phyloP scores from a whole-genome alignment of 768 basidiomycete genomes.

The Termitomyces sp. region DNA sequence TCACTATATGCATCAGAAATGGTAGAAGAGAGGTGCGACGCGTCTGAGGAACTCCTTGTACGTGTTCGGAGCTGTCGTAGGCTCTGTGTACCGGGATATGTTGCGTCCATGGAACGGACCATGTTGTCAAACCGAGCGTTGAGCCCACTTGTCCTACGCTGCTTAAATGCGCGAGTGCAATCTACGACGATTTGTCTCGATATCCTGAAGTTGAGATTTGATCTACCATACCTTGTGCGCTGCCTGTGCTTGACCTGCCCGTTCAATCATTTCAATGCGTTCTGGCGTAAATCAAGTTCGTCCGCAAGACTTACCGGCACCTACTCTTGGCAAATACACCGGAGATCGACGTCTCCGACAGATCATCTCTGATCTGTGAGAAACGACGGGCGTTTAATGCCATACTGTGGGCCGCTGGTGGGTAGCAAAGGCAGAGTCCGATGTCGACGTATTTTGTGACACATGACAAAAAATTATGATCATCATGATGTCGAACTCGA shows the following conservation, averaged over 20 bases:
- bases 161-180: constrained; percentile 28
- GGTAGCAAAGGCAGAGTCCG: background rate
- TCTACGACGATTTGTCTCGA: background rate
- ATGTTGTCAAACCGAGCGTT: constrained; percentile 65
- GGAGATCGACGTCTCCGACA: constrained; percentile 3
- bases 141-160: constrained; percentile 40
- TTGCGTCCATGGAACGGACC: constrained; percentile 52
- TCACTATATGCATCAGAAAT: constrained; percentile 1
- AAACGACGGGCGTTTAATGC: constrained; percentile 11
- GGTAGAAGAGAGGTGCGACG: constrained; percentile 7
- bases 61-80: constrained; percentile 21
- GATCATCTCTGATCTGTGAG: constrained; percentile 10
- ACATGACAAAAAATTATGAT: no score
- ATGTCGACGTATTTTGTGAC: no score
- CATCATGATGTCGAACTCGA: no score
- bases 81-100: constrained; percentile 20
- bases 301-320: constrained; percentile 7
- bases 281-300: background rate
- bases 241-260: constrained; percentile 11
- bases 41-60: constrained; percentile 38
- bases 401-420: background rate
- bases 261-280: background rate
- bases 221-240: background rate
- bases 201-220: background rate
- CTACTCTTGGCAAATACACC: constrained; percentile 15